Evolutionary conservation across 768 basidiomycete species (phyloP).

Genomic region (Rhodotorula taiwanensis): DNA sequence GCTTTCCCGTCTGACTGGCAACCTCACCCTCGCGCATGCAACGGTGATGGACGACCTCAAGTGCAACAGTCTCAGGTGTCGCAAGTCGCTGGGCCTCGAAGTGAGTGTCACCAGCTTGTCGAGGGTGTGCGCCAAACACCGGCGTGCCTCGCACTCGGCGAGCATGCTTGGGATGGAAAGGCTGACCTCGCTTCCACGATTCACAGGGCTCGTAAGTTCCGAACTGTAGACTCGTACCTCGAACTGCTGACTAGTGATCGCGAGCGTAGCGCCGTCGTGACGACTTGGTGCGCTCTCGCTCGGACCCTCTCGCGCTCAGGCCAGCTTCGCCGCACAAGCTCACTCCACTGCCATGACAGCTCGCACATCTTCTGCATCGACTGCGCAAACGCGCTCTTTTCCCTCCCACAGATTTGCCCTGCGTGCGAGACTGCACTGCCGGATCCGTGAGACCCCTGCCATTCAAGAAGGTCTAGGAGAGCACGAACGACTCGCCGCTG

Average conservation of each 20-base stretch:
- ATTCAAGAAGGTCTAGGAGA: no score
- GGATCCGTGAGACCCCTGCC: no score
- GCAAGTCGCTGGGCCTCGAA: slow-evolving; percentile 26
- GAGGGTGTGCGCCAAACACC: no score
- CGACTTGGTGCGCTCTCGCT: slow-evolving; percentile 21
- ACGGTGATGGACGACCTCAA: slow-evolving; percentile 24
- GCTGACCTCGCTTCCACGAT: neutral
- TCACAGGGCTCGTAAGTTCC: neutral
- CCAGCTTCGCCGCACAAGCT: neutral
- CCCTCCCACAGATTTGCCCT: slow-evolving; percentile 32
- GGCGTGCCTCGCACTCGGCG: no score
- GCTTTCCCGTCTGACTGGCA: no score
- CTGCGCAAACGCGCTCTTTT: slow-evolving; percentile 41
- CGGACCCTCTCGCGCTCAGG: neutral
- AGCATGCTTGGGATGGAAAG: no score
- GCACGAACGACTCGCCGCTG: no score
- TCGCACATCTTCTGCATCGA: slow-evolving; percentile 40
- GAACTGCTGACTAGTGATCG: neutral
- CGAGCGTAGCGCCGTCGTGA: slow-evolving; percentile 16
- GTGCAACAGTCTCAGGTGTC: slow-evolving; percentile 33
- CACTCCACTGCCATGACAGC: neutral
- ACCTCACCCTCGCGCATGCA: no score
- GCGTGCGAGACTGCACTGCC: slow-evolving; percentile 37
- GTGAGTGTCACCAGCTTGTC: no score
- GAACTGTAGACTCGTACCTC: no score